Evolutionary conservation across 768 basidiomycete genomes (phyloP).

Genomic region (Xerocomellus chrysenteron): DNA sequence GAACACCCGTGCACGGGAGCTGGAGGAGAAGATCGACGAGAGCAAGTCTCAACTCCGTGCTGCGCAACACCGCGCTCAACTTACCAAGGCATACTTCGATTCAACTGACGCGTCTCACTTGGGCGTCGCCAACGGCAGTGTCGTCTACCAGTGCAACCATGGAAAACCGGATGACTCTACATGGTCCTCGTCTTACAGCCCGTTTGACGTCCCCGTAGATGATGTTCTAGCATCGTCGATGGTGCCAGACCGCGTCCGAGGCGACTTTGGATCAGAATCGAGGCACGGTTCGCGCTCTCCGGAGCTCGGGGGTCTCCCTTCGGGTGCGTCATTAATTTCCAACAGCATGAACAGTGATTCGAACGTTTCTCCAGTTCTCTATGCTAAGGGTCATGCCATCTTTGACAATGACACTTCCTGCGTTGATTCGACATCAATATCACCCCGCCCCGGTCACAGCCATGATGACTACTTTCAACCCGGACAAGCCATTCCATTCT

Average conservation of each 20-base stretch:
- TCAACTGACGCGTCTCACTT: conserved; percentile 9
- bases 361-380: conserved; percentile 16
- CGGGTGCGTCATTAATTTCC: conserved; percentile 31
- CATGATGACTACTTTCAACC: conserved; percentile 17
- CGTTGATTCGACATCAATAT: conserved; percentile 17
- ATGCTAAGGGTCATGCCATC: conserved; percentile 40
- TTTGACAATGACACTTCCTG: conserved; percentile 43
- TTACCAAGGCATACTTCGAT: conserved; percentile 36
- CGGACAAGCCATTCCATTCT: conserved; percentile 38
- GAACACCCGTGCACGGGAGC: conserved; percentile 63
- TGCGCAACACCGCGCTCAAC: conserved; percentile 60
- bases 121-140: conserved; percentile 2
- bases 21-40: conserved; percentile 68
- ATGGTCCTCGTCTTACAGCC: conserved; percentile 34
- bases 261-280: conserved; percentile 13
- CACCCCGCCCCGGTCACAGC: conserved; percentile 10
- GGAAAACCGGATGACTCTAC: conserved; percentile 16
- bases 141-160: conserved; percentile 6
- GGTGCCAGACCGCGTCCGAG: conserved; percentile 9
- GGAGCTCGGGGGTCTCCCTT: conserved; percentile 31
- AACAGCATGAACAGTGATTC: conserved; percentile 11
- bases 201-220: conserved; percentile 28
- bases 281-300: conserved; percentile 23
- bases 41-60: conserved; percentile 58
- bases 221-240: conserved; percentile 18